Evolutionary conservation across 805 yeast genomes (phyloP), one percentile per base, ranked within the genome.

Genomic region (Sungouiozyma ichnusensis): DNA sequence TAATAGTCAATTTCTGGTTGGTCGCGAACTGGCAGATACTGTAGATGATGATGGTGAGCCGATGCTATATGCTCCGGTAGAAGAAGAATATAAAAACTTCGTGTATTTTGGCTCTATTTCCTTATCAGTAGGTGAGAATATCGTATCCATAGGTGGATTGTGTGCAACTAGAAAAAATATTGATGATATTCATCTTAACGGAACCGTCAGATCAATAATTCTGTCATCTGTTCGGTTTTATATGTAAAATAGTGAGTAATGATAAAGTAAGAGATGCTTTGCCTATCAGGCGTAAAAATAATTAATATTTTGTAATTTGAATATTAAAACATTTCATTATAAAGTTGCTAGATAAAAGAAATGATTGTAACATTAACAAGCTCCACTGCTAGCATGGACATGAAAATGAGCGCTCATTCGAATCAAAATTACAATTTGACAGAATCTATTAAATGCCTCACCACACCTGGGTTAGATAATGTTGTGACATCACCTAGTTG

Each of bases 401-500:
- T n/a, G n/a, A n/a, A 11, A 24, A 24, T 6, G 11, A 11, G 29
- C 11, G 11, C 9, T 11, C 29, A 24, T 24, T 11, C 29, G 6
- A 7, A 7, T 11, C 9, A 19, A 20, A 24, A 35, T 44, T 42
- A 57, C 33, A 57, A 46, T 40, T 66, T 67, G 29, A 73, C 79
- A 19, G 69, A 70, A 35, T 65, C 72, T 44, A 82, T 81, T 52
- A 82, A 67, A 44, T 79, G 81, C 33, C 72, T 75, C 36, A 82
- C 90, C 50, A 81, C 73, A 46, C 73, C 77, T 17, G 92, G 90
- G 60, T 83, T 82, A 39, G 87, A 77, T 58, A 82, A 73, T 14
- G 92, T 82, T 32, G 85, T 69, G 47, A 79, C 76, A 66, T 82
- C 92, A 49, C 92, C 92, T 56, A 82, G 69, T 65, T 80, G 86